These are phyloP conservation scores for Geranium rotundifolium DNA, from an alignment of 345 rosid genomes.

Conservation along the genomic window DNA sequence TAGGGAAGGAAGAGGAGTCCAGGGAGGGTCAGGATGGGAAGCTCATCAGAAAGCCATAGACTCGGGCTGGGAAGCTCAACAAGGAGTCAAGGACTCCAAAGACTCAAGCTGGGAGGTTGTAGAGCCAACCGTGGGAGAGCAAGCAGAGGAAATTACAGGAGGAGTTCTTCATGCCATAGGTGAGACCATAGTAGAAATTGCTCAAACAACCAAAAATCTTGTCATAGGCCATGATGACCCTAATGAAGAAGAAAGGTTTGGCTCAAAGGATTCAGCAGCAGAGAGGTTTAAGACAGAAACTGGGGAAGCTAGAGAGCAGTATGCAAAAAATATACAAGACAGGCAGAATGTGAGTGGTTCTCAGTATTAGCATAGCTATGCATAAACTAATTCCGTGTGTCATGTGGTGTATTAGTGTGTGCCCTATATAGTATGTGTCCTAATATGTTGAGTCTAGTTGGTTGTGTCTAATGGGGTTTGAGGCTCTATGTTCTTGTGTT, in stretches of 20 bases:
- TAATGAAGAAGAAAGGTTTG: too few relatives aligned
- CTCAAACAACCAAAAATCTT: conserved; percentile 40
- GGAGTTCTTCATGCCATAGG: conserved; percentile 54
- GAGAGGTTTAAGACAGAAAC: not conserved
- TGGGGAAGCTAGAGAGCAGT: not conserved
- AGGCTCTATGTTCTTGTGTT: not conserved
- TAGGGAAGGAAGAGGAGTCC: too few relatives aligned
- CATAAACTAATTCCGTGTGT: too few relatives aligned
- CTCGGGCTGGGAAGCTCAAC: too few relatives aligned
- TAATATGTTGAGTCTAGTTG: too few relatives aligned
- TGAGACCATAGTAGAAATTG: conserved; percentile 66
- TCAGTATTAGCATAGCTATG: not conserved
- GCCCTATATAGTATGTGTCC: not conserved
- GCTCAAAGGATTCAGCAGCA: not conserved
- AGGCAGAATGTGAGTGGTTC: not conserved
- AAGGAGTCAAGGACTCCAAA: too few relatives aligned
- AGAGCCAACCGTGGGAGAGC: conserved; percentile 2
- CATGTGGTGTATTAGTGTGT: not conserved
- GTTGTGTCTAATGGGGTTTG: not conserved
- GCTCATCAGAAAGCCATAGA: too few relatives aligned
- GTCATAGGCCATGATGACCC: conserved; percentile 26
- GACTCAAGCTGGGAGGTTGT: not conserved
- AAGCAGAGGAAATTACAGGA: conserved; percentile 16
- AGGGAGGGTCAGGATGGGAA: too few relatives aligned
- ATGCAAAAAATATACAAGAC: not conserved